Evolutionary conservation across 352 stramenopile genomes (phyloP), one percentile per base, ranked within the genome.

Genomic region (Phytophthora quininea): DNA sequence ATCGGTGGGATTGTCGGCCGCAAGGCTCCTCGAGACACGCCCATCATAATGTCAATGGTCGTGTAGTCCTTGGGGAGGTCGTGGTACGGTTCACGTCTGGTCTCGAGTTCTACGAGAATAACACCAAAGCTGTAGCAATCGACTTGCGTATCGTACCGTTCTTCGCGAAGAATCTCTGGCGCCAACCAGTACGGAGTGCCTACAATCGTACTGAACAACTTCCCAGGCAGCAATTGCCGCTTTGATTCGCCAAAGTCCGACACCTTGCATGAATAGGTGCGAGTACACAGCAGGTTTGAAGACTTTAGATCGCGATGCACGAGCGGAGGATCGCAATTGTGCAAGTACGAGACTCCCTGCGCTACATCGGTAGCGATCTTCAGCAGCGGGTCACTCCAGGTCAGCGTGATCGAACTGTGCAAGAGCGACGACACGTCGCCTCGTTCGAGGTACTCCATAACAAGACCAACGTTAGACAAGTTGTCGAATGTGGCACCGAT

Each of bases 91-190:
- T 93, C 82, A 14, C 75, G 80, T 10, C 85, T 77, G 4, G 85
- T 91, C 64, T 93, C 87, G 19, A 95, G 79, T 68, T 95, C 87
- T 15, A 93, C 85, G 7, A 97, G 65, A 49, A 97, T 91, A 40
- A 96, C 88, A 29, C 86, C 88, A 77, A 95, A 96, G 54, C 86
- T 95, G 71, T 96, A 96, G 69, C 84, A 91, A 64, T 96, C 89
- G 10, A 95, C 88, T 68, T 93, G 84, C 3, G 80, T 81, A 55
- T 92, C 85, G 54, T 96, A 96, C 29, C 74, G 74, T 57, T 93
- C 86, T 64, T 95, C 84, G 8, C 88, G 84, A 1, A 96, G 57
- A 57, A 96, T 92, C 62, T 96, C 89, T 1, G 89, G 89, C 8
- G 89, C 89, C 10, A 93, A 65, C 89, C 89, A 96, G 61, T 88